Conservation (phyloP, 345 rosid species). For the Pistacia atlantica region DNA sequence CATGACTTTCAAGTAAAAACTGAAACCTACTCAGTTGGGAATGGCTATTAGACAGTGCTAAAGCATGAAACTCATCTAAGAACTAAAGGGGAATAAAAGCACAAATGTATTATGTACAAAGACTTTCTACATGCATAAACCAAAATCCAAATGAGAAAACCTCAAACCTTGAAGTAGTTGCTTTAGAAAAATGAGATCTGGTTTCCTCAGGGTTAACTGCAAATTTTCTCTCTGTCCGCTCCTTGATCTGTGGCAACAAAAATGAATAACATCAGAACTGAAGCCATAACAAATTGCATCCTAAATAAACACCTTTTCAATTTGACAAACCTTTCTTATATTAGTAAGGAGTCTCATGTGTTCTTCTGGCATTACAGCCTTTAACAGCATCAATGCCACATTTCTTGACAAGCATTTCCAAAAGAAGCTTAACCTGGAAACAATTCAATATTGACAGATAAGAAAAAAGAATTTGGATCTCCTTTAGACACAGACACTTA, state of each 20-base stretch:
- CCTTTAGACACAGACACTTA: constrained; percentile 1
- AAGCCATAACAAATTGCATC: constrained; percentile 13
- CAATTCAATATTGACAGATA: background rate
- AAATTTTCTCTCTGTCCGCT: constrained; percentile 69
- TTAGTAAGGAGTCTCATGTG: constrained; percentile 95
- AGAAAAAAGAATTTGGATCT: background rate
- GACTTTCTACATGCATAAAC: background rate
- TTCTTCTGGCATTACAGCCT: constrained; percentile 95
- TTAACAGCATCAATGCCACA: constrained; percentile 94
- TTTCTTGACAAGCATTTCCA: constrained; percentile 94
- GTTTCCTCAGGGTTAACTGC: constrained; percentile 61
- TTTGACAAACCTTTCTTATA: constrained; percentile 75
- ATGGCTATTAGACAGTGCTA: background rate
- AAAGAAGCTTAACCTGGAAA: constrained; percentile 76
- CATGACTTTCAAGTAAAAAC: background rate
- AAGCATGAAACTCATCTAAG: background rate
- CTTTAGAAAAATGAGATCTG: constrained; percentile 69
- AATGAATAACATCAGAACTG: constrained; percentile 11
- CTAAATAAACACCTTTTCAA: background rate
- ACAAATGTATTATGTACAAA: background rate
- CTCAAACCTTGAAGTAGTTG: constrained; percentile 75
- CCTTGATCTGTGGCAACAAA: constrained; percentile 61
- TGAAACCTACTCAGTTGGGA: background rate
- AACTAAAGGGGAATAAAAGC: background rate
- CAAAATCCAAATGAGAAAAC: background rate